Evolutionary conservation across 768 basidiomycete species (phyloP).

Genomic region (Tricholoma terreum): DNA sequence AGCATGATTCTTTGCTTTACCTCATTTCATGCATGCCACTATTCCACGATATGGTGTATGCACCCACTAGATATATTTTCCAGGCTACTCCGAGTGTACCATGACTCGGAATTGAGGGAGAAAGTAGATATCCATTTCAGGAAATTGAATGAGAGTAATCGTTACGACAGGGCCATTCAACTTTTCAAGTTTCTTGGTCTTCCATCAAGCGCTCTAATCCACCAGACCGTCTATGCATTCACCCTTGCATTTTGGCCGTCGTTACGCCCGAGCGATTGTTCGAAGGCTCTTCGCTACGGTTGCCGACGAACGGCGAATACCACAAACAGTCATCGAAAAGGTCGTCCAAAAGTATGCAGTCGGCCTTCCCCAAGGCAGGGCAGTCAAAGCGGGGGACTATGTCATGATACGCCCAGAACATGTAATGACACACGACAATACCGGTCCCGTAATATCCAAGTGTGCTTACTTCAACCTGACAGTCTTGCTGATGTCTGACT

Average conservation of each 20-base stretch:
- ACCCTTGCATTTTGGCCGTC: constrained; percentile 14
- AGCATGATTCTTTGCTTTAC: no score
- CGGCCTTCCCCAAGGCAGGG: constrained; percentile 74
- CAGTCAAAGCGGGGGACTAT: constrained; percentile 94
- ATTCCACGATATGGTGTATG: no score
- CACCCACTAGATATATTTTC: no score
- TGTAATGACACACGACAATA: constrained; percentile 99
- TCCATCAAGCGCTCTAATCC: no score
- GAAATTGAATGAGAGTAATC: no score
- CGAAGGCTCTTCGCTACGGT: constrained; percentile 28
- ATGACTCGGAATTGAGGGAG: no score
- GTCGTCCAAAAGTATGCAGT: constrained; percentile 97
- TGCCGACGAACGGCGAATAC: constrained; percentile 30
- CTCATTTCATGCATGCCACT: no score
- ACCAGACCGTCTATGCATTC: constrained; percentile 11
- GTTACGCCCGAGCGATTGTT: constrained; percentile 1
- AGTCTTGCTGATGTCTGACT: neutral
- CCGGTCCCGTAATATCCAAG: constrained; percentile 98
- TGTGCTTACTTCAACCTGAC: constrained; percentile 35
- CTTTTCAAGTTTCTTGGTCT: no score
- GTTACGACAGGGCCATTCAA: no score
- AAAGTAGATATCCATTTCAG: no score
- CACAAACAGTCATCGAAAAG: constrained; percentile 95
- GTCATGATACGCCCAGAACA: constrained; percentile 99
- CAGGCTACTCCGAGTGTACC: no score